Evolutionary conservation across 2,329 filamentous ascomycete genomes (phyloP).

Genomic region (Colletotrichum zoysiae): DNA sequence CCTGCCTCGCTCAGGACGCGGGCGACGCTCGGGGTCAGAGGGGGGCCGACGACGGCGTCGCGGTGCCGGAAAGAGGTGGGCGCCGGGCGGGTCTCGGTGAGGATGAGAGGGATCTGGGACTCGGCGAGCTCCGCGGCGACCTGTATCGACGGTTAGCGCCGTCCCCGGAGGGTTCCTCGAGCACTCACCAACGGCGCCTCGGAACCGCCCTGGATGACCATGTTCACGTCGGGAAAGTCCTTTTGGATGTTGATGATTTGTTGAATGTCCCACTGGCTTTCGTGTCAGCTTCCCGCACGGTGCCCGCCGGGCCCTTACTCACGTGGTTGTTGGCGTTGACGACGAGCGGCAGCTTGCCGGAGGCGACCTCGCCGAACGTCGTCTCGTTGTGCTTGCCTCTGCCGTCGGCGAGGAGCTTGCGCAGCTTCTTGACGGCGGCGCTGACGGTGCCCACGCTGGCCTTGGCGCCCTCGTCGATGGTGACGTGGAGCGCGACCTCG

Average conservation of each 20-base stretch:
- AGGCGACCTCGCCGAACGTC: slow-evolving; percentile 53
- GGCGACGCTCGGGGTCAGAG: slow-evolving; percentile 55
- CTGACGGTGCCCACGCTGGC: slow-evolving; percentile 46
- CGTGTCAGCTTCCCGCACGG: slow-evolving; percentile 3
- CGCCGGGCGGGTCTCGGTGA: slow-evolving; percentile 53
- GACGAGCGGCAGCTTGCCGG: slow-evolving; percentile 55
- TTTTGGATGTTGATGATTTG: slow-evolving; percentile 56
- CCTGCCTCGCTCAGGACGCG: slow-evolving; percentile 55
- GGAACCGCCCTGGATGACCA: slow-evolving; percentile 55
- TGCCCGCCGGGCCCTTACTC: background rate
- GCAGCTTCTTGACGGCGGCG: slow-evolving; percentile 49
- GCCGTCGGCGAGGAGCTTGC: slow-evolving; percentile 52
- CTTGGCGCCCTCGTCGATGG: slow-evolving; percentile 52
- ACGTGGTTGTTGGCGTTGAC: slow-evolving; percentile 49
- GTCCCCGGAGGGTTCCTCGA: background rate
- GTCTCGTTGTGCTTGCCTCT: slow-evolving; percentile 50
- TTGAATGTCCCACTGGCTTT: slow-evolving; percentile 53
- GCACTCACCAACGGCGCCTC: slow-evolving; percentile 53
- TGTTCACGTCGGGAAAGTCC: slow-evolving; percentile 49
- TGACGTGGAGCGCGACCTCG: slow-evolving; percentile 58
- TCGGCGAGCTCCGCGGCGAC: slow-evolving; percentile 55
- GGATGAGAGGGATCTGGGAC: slow-evolving; percentile 57
- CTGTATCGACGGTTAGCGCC: slow-evolving; percentile 41
- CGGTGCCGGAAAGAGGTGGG: slow-evolving; percentile 53
- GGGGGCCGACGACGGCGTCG: slow-evolving; percentile 56